Conservation (phyloP, 148 eudicot species). For the Rhododendron ferrugineum region DNA sequence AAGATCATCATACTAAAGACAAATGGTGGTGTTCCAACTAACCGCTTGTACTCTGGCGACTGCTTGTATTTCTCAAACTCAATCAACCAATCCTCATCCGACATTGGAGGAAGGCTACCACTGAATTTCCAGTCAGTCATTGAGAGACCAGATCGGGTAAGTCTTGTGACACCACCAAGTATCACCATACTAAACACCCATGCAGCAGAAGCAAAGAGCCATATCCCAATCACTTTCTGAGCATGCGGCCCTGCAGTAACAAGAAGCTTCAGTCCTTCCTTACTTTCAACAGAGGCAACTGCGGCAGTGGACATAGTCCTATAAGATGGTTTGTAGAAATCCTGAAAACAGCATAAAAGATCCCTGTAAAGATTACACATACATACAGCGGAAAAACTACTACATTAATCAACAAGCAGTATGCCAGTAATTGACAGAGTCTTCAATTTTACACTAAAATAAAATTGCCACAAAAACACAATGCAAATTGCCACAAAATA, state of each 20-base stretch:
- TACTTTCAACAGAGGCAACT: conserved; percentile 33
- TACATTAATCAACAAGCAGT: background rate
- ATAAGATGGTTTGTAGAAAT: conserved; percentile 29
- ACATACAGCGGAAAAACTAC: background rate
- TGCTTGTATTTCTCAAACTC: conserved; percentile 96
- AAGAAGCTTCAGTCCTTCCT: conserved; percentile 56
- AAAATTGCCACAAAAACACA: background rate
- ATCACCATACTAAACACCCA: conserved; percentile 99
- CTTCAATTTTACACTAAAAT: background rate
- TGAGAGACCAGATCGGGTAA: conserved; percentile 89
- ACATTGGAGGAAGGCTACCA: conserved; percentile 80
- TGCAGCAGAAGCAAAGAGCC: conserved; percentile 95
- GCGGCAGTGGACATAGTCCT: conserved; percentile 58
- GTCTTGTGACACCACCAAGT: conserved; percentile 89
- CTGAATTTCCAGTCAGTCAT: conserved; percentile 99
- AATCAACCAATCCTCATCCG: conserved; percentile 72
- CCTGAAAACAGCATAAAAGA: conserved; percentile 37
- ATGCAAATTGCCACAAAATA: background rate
- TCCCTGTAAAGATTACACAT: background rate
- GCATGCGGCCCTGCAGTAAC: conserved; percentile 90
- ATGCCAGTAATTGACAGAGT: background rate
- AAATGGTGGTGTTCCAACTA: conserved; percentile 20
- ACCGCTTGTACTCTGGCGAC: conserved; percentile 93
- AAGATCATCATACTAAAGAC: background rate
- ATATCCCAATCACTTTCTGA: conserved; percentile 79